Base-by-base conservation (phyloP, 2,329 filamentous ascomycete species). In the Onygenales sp. region DNA sequence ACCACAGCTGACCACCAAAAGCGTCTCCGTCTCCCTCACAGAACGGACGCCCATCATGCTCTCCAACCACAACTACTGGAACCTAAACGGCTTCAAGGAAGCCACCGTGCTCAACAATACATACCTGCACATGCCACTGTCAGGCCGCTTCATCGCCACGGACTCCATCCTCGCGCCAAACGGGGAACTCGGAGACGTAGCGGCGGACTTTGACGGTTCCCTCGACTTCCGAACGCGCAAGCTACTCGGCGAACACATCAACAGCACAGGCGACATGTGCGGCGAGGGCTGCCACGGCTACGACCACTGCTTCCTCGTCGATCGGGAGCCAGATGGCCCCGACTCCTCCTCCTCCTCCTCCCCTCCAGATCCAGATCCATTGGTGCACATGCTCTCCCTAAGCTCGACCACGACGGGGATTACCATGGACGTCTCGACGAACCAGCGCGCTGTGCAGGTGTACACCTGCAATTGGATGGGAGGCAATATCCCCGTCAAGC, bases 381-480 rank as follows among this genome's bases (percentile, higher is more conserved):
- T 72, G 35, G 67, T 69, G 36, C 67, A 67, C 17, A 73, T 81
- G 2, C 83, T 89, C 0, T 81, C 79, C 5, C 73, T 95, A 60
- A 65, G 65, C 33, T 82, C 82, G 3, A 87, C 85, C 42, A 76
- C 80, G 3, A 90, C 86, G 0, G 91, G 91, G 47, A 95, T 96
- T 68, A 82, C 83, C 66, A 66, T 96, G 53, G 87, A 94, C 54
- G 75, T 96, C 61, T 88, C 78, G 69, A 83, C 85, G 6, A 89
- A 95, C 72, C 90, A 95, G 74, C 82, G 87, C 8, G 90, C 89
- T 3, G 84, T 94, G 71, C 91, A 96, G 72, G 78, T 96, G 62
- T 96, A 95, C 76, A 84, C 81, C 57, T 96, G 91, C 76, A 83
- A 82, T 61, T 81, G 82, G 17, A 83, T 88, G 72, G 83, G 94